phyloP scores from a whole-genome alignment of 306 rosid species.

The Fragaria vesca region DNA sequence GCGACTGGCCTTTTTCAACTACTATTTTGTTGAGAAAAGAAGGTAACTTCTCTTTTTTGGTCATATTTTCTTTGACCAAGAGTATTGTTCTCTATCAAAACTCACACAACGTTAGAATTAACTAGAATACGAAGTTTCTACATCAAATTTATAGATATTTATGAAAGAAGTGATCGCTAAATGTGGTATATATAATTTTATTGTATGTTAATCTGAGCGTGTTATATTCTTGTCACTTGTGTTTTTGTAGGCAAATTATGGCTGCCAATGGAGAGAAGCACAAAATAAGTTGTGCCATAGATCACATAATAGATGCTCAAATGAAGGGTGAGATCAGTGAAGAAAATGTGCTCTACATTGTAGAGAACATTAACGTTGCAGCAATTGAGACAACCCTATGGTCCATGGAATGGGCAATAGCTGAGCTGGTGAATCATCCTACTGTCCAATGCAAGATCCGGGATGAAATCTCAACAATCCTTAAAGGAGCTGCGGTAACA shows the following conservation, averaged over 20 bases:
- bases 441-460: conserved; percentile 58
- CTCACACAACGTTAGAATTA: neutral
- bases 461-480: conserved; percentile 55
- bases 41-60: conserved; percentile 35
- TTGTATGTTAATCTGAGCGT: neutral
- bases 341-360: conserved; percentile 73
- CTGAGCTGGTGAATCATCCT: conserved; percentile 77
- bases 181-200: neutral
- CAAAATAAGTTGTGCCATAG: conserved; percentile 74
- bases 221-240: neutral
- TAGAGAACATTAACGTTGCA: conserved; percentile 78
- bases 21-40: conserved; percentile 50
- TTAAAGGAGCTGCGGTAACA: conserved; percentile 49
- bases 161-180: neutral
- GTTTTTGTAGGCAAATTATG: conserved; percentile 51
- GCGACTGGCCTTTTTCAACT: conserved; percentile 71
- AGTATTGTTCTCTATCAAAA: neutral
- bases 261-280: conserved; percentile 62
- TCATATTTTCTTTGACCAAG: neutral
- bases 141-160: neutral
- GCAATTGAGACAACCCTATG: conserved; percentile 85
- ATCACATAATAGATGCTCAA: conserved; percentile 77
- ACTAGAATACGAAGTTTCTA: neutral
- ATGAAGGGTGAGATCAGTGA: conserved; percentile 76
- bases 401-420: conserved; percentile 95